A percentile compares a stretch with the other conserved stretches of the same genome.
These are phyloP conservation scores for Fragosphaeria purpurea DNA, from an alignment of 2,329 filamentous ascomycete genomes.

Conservation along the genomic window DNA sequence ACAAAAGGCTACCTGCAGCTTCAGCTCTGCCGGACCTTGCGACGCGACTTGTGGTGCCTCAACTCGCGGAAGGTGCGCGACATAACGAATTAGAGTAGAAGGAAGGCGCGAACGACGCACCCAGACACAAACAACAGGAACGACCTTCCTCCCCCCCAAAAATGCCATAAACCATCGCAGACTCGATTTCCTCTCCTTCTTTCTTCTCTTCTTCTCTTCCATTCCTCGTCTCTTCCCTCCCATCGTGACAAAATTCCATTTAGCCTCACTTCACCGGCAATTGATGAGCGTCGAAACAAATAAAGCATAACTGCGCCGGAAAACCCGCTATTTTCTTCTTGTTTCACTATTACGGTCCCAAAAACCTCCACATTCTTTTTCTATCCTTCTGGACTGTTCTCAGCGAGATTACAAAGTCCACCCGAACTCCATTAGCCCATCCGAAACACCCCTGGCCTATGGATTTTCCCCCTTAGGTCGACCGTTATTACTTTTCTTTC, in stretches of 20 bases:
- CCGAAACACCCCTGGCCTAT: too few species aligned
- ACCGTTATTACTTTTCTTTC: not conserved
- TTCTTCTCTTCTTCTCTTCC: not conserved
- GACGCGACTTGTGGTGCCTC: not conserved
- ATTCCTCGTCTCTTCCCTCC: not conserved
- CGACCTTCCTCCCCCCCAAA: not conserved
- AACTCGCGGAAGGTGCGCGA: conserved; percentile 7
- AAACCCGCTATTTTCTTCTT: conserved; percentile 2
- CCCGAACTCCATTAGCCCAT: too few species aligned
- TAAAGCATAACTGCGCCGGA: conserved; percentile 8
- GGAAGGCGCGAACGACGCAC: conserved; percentile 3
- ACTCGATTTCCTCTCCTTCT: not conserved
- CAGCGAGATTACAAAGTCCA: too few species aligned
- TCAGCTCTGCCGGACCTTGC: not conserved
- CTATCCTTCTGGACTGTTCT: too few species aligned
- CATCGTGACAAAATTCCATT: not conserved
- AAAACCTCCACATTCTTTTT: too few species aligned
- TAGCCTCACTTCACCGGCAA: conserved; percentile 1
- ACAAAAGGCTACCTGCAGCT: not conserved
- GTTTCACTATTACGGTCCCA: conserved; percentile 5
- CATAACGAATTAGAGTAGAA: not conserved
- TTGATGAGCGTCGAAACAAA: not conserved
- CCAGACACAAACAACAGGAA: not conserved
- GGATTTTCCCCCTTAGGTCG: too few species aligned
- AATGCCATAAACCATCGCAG: not conserved